Percentiles rank a stretch among this genome's conserved stretches.
These are phyloP conservation scores for Ichthyophthirius multifiliis DNA, from an alignment of 169 alveolate genomes.

Conservation along the genomic window DNA sequence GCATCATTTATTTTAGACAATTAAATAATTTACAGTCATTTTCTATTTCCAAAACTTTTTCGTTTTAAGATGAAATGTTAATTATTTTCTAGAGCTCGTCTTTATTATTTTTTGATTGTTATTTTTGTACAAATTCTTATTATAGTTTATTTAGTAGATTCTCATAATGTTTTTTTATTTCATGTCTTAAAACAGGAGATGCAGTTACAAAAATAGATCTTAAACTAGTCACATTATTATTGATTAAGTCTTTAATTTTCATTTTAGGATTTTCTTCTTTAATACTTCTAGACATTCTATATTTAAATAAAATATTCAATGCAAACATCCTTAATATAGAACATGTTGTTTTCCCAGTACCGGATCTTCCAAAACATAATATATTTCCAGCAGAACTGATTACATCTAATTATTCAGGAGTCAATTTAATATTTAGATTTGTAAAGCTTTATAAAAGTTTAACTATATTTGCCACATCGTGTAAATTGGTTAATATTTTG, in stretches of 20 bases:
- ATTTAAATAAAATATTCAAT: slow-evolving; percentile 40
- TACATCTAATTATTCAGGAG: background rate
- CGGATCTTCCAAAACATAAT: slow-evolving; percentile 77
- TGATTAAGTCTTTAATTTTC: background rate
- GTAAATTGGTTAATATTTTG: too few species aligned
- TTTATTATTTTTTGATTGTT: too few species aligned
- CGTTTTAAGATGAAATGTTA: too few species aligned
- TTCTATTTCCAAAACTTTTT: too few species aligned
- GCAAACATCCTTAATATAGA: slow-evolving; percentile 65
- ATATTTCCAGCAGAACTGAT: slow-evolving; percentile 56
- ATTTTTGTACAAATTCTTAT: slow-evolving; percentile 33
- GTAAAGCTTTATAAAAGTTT: too few species aligned
- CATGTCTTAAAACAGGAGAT: slow-evolving; percentile 77
- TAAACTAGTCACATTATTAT: too few species aligned
- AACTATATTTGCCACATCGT: too few species aligned
- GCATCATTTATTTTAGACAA: slow-evolving; percentile 15
- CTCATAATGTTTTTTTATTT: slow-evolving; percentile 64
- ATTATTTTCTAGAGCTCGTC: background rate
- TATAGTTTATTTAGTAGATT: slow-evolving; percentile 34
- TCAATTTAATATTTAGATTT: too few species aligned
- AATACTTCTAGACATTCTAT: slow-evolving; percentile 11
- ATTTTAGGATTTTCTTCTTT: background rate
- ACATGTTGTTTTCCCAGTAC: slow-evolving; percentile 81
- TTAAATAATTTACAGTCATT: slow-evolving; percentile 31
- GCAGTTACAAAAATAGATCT: slow-evolving; percentile 68